phyloP scores from a whole-genome alignment of 2,329 filamentous ascomycete genomes.

The Metarhizium sp. region DNA sequence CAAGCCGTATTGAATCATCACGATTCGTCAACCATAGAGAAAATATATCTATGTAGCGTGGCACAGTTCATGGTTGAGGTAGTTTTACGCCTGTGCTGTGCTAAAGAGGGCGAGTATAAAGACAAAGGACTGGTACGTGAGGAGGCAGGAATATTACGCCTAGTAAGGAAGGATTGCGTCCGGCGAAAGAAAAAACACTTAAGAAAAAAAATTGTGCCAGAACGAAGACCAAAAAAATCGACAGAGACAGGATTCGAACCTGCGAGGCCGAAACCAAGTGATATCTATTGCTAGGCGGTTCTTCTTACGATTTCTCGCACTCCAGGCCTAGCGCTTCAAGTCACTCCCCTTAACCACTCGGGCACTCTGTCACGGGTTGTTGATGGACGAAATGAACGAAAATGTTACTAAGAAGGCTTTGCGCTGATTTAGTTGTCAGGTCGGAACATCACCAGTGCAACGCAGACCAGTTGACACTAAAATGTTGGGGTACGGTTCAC shows the following conservation, averaged over 20 bases:
- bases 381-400: neutral
- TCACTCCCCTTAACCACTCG: neutral
- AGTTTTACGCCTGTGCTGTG: too few relatives aligned
- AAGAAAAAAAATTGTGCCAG: neutral
- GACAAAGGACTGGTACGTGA: too few relatives aligned
- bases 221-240: neutral
- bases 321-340: neutral
- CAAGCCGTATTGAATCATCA: too few relatives aligned
- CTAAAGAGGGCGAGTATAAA: too few relatives aligned
- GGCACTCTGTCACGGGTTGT: neutral
- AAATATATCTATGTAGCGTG: too few relatives aligned
- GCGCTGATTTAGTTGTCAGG: neutral
- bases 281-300: neutral
- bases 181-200: neutral
- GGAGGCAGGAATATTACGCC: too few relatives aligned
- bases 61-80: too few relatives aligned
- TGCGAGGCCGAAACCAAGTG: conserved; percentile 1
- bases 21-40: too few relatives aligned
- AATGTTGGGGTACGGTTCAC: too few relatives aligned
- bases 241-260: conserved; percentile 11
- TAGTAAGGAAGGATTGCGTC: too few relatives aligned
- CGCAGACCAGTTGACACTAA: too few relatives aligned
- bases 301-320: neutral
- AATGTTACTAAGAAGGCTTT: neutral
- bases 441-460: too few relatives aligned